Evolutionary conservation across 371 early-diverging fungal genomes (phyloP), one percentile per base, ranked within the genome.

Genomic region (Mortierella polycephala): DNA sequence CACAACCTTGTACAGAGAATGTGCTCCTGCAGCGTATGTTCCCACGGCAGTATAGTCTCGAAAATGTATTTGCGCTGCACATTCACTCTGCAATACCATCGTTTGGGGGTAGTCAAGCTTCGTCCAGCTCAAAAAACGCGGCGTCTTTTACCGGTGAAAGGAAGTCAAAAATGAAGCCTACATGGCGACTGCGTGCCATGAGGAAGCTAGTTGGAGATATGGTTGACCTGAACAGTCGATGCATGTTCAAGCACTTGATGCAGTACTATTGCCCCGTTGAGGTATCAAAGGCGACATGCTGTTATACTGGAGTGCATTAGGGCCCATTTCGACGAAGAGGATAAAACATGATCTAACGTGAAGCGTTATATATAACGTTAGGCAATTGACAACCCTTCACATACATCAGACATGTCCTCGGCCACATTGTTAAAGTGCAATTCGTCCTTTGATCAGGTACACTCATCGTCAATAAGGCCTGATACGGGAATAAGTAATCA

Each of bases 121-220:
- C 4, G 30, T 30, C 30, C 30, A 30, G 4, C 4, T 30, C 30
- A 30, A 30, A 30, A 30, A 4, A 30, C 30, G 30, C 30, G 30
- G 4, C 57, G 5, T 10, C 57, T 9, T 21, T 20, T 42, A 21
- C 39, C 50, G 42, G 20, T 12, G 21, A 13, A 2, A 18, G 5
- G n/a, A 56, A 54, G 20, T 14, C 52, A 20, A 60, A 20, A 7
- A 46, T 18, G 11, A 52, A 44, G 10, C 42, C 55, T 10, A 46
- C 73, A 9, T 79, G 80, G 80, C 49, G 80, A 18, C 21, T 79
- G n/a, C 58, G 80, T 1, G 18, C 42, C 23, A 72, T 73, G 62
- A 64, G 41, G 45, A 11, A 11, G 1, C 37, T 73, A 46, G 73
- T 73, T 3, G 57, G 61, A 13, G 37, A 44, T 1, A 77, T 77